phyloP scores from a whole-genome alignment of 495 filamentous ascomycete species.

The Xylaria nigripes region DNA sequence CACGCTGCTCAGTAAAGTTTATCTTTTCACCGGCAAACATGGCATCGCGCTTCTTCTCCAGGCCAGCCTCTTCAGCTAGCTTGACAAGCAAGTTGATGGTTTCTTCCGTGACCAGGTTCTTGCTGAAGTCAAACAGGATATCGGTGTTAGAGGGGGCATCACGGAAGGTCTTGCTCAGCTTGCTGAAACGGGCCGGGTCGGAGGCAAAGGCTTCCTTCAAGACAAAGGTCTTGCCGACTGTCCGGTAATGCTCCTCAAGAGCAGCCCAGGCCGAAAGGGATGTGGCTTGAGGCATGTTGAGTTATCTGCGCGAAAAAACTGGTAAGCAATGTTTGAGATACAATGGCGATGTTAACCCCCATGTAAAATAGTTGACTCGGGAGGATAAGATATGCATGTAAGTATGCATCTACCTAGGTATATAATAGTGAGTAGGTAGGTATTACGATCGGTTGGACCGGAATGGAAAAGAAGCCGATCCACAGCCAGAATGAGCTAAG shows the following conservation, averaged over 20 bases:
- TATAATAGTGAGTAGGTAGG: too few relatives aligned
- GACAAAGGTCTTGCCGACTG: slow-evolving; percentile 76
- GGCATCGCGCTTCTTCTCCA: slow-evolving; percentile 88
- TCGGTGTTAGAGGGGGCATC: slow-evolving; percentile 56
- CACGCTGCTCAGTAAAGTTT: slow-evolving; percentile 96
- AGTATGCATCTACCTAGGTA: too few relatives aligned
- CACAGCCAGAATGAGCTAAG: too few relatives aligned
- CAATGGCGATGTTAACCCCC: too few relatives aligned
- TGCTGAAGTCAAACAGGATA: slow-evolving; percentile 96
- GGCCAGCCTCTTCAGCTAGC: slow-evolving; percentile 79
- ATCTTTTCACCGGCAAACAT: slow-evolving; percentile 98
- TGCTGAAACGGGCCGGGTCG: slow-evolving; percentile 82
- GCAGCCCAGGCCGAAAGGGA: slow-evolving; percentile 76
- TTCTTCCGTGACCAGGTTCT: slow-evolving; percentile 94
- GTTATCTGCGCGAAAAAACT: not conserved
- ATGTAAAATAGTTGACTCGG: too few relatives aligned
- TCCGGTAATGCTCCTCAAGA: slow-evolving; percentile 81
- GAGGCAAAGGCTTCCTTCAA: slow-evolving; percentile 87
- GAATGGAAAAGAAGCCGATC: too few relatives aligned
- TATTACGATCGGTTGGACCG: too few relatives aligned
- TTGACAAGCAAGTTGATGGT: slow-evolving; percentile 78
- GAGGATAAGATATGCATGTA: too few relatives aligned
- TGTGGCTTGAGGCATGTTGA: slow-evolving; percentile 59
- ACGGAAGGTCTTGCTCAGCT: slow-evolving; percentile 76
- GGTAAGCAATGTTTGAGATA: too few relatives aligned